phyloP scores from a whole-genome alignment of 1,284 basidiomycete species.

The Pseudozyma sp. region DNA sequence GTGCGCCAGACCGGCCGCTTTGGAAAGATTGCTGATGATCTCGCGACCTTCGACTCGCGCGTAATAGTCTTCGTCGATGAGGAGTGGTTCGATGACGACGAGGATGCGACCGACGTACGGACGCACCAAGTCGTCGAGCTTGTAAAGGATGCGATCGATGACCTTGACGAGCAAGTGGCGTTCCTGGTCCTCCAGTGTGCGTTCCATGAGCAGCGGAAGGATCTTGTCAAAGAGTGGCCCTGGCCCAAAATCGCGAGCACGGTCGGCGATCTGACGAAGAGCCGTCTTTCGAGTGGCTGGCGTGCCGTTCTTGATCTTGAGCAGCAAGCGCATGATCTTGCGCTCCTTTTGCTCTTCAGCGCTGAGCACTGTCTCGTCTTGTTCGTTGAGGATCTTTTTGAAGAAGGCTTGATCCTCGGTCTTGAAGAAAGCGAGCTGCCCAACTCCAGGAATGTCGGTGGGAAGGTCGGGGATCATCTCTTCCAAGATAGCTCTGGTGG shows the following conservation, averaged over 20 bases:
- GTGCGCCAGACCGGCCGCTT: conserved; percentile 97
- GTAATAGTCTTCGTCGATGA: conserved; percentile 99
- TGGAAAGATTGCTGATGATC: conserved; percentile 98
- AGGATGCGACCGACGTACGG: conserved; percentile 99
- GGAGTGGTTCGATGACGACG: conserved; percentile 97
- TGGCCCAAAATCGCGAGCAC: conserved; percentile 97
- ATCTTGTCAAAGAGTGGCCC: conserved; percentile 99
- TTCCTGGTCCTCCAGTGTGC: conserved; percentile 98
- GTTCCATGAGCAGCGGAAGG: conserved; percentile 96
- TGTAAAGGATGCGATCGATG: conserved; percentile 98
- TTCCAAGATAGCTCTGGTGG: conserved; percentile 85
- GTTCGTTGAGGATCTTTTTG: conserved; percentile 92
- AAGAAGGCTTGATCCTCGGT: conserved; percentile 98
- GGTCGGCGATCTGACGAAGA: conserved; percentile 98
- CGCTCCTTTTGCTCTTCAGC: conserved; percentile 99
- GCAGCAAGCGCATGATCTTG: conserved; percentile 98
- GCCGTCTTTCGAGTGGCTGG: conserved; percentile 98
- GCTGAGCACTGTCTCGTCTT: conserved; percentile 83
- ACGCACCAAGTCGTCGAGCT: conserved; percentile 97
- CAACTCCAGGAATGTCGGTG: conserved; percentile 98
- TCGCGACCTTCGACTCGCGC: conserved; percentile 99
- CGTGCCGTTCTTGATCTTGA: conserved; percentile 99
- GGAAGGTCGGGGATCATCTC: conserved; percentile 89
- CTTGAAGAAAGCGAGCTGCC: conserved; percentile 97
- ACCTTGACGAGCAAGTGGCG: conserved; percentile 98